Base-by-base conservation (phyloP, 1,284 basidiomycete species). In the Fomitopsis palustris region DNA sequence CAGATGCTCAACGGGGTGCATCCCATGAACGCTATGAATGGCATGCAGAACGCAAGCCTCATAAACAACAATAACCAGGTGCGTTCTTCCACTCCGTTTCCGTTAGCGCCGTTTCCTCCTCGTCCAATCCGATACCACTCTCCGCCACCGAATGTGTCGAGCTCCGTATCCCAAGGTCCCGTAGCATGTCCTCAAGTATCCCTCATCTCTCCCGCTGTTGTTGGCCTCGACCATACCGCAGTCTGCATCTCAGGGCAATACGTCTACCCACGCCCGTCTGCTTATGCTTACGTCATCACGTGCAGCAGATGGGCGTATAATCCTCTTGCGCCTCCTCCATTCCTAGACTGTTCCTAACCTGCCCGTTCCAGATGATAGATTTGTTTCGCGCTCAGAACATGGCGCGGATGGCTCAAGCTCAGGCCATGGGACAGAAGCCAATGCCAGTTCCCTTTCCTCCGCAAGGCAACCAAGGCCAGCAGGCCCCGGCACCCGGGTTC, bases 291-390 rank as follows among this genome's bases (percentile, higher is more conserved):
- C 59, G 63, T 65, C 61, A 65, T 58, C 63, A 43, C 38, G 42
- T 45, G 55, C 55, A 43, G 43, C 23, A 37, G 41, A 47, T 57
- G 51, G 53, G 33, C 37, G 27, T 45, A 31, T 37, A 8, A 37
- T 55, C 29, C 38, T 51, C 53, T 47, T 42, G 41, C 9, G 49
- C 10, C 27, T 33, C 17, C 31, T 52, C 21, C 19, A n/a, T 33
- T 35, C 14, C 31, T 21, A 19, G 31, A 52, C 49, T 31, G 23
- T 31, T 52, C 41, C 41, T 42, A 54, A 39, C 51, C 57, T 57
- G 64, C 59, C 57, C 37, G 68, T 73, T 58, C 71, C 51, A 67
- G 59, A 68, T 85, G 82, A 75, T 85, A 73, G 69, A 78, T 61
- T 79, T 84, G 54, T 67, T 83, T 55, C 78, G 79, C 9, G 72